Conservation (phyloP, 192 early-diverging fungal genomes). For the Allomyces macrogynus region DNA sequence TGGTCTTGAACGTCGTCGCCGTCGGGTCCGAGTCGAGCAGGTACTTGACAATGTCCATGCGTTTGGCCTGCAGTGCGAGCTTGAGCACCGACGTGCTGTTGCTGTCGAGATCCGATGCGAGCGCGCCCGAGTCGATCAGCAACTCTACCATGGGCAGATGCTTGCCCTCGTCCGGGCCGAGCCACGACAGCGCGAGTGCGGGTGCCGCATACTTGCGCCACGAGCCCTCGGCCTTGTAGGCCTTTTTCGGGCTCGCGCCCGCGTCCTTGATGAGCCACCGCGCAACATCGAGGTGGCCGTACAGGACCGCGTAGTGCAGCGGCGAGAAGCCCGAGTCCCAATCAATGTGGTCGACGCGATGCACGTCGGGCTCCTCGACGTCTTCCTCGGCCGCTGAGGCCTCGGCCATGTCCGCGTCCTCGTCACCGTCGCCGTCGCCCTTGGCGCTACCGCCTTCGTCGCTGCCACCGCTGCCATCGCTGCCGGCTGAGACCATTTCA, state of each 20-base stretch:
- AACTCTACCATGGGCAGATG: background rate
- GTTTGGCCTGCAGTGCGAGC: no score
- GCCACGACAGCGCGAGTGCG: background rate
- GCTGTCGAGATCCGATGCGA: background rate
- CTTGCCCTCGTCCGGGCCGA: background rate
- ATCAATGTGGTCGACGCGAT: slow-evolving; percentile 24
- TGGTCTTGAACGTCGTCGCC: background rate
- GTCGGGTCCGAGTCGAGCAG: background rate
- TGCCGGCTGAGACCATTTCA: background rate
- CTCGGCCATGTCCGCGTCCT: slow-evolving; percentile 6
- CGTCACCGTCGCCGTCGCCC: slow-evolving; percentile 6
- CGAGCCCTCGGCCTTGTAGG: no score
- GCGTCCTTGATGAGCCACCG: slow-evolving; percentile 30
- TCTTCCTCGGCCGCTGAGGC: background rate
- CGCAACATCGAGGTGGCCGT: slow-evolving; percentile 34
- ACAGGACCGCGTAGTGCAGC: slow-evolving; percentile 35
- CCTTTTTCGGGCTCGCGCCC: slow-evolving; percentile 14
- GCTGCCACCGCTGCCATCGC: background rate
- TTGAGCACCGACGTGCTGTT: no score
- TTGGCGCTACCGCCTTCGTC: slow-evolving; percentile 4
- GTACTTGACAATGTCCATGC: background rate
- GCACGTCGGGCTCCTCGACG: background rate
- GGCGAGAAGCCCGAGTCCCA: slow-evolving; percentile 32
- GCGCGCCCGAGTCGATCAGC: background rate
- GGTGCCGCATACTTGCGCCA: background rate